Conservation (phyloP, 352 stramenopile genomes). For the Phytophthora lateralis region DNA sequence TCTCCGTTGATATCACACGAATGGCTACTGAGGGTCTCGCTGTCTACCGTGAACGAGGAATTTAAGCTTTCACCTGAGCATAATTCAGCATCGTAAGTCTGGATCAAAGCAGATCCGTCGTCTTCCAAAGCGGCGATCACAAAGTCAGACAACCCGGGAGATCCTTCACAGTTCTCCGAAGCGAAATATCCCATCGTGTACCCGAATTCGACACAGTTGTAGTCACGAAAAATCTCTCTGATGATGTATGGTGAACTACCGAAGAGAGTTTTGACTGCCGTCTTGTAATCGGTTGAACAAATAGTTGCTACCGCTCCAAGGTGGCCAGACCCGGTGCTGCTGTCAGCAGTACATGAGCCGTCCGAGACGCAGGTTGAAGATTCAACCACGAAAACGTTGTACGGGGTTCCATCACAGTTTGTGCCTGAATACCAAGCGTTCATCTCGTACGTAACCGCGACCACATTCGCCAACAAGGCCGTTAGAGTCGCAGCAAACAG, state of each 20-base stretch:
- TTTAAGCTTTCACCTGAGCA: conserved; percentile 1
- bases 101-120: conserved; percentile 5
- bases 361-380: background rate
- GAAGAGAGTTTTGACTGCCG: background rate
- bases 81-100: background rate
- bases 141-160: background rate
- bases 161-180: conserved; percentile 17
- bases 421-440: conserved; percentile 5
- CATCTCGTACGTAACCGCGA: conserved; percentile 2
- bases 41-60: background rate
- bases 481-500: too few relatives aligned
- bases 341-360: background rate
- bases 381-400: conserved; percentile 13
- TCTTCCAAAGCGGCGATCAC: conserved; percentile 1
- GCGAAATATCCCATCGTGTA: conserved; percentile 2
- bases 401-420: conserved; percentile 2
- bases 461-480: too few relatives aligned
- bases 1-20: background rate
- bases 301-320: background rate
- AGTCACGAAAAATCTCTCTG: background rate
- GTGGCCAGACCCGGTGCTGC: background rate
- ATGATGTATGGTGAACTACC: conserved; percentile 4
- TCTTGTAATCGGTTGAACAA: conserved; percentile 11
- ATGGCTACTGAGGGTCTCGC: background rate
- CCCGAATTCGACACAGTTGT: background rate